Conservation (phyloP, 352 stramenopile species). For the Phytophthora constricta region DNA sequence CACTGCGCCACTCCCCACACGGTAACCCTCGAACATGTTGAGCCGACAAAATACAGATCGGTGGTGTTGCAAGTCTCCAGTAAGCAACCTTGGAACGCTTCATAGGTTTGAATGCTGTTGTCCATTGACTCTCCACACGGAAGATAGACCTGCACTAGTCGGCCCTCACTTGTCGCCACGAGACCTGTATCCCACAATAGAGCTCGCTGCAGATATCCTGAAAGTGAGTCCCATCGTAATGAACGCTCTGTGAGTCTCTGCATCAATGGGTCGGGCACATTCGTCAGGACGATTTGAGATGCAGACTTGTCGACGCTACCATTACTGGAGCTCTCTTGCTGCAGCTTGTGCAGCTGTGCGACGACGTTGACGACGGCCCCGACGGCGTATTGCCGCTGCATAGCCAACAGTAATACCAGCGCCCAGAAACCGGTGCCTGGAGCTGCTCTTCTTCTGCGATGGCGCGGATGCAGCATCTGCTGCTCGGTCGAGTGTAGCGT, state of each 20-base stretch:
- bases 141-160: slow-evolving; percentile 55
- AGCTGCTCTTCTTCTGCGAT: slow-evolving; percentile 11
- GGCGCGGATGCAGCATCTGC: slow-evolving; percentile 15
- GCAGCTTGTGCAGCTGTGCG: slow-evolving; percentile 29
- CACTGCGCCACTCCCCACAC: slow-evolving; percentile 42
- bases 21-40: slow-evolving; percentile 33
- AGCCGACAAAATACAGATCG: slow-evolving; percentile 40
- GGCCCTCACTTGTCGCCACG: slow-evolving; percentile 40
- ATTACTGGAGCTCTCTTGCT: slow-evolving; percentile 4
- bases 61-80: slow-evolving; percentile 40
- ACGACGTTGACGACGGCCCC: slow-evolving; percentile 33
- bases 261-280: slow-evolving; percentile 31
- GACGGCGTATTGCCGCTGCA: slow-evolving; percentile 3
- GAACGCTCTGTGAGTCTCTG: slow-evolving; percentile 33
- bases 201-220: slow-evolving; percentile 53
- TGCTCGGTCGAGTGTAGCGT: background rate
- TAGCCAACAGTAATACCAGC: slow-evolving; percentile 16
- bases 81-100: slow-evolving; percentile 39
- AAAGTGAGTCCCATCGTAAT: slow-evolving; percentile 40
- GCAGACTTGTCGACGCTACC: background rate
- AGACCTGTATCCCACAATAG: slow-evolving; percentile 62
- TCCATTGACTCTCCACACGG: slow-evolving; percentile 56
- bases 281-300: slow-evolving; percentile 26
- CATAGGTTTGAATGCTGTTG: slow-evolving; percentile 47
- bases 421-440: background rate